phyloP scores from a whole-genome alignment of 2,329 filamentous ascomycete species.

The Phialemoniopsis sp. region DNA sequence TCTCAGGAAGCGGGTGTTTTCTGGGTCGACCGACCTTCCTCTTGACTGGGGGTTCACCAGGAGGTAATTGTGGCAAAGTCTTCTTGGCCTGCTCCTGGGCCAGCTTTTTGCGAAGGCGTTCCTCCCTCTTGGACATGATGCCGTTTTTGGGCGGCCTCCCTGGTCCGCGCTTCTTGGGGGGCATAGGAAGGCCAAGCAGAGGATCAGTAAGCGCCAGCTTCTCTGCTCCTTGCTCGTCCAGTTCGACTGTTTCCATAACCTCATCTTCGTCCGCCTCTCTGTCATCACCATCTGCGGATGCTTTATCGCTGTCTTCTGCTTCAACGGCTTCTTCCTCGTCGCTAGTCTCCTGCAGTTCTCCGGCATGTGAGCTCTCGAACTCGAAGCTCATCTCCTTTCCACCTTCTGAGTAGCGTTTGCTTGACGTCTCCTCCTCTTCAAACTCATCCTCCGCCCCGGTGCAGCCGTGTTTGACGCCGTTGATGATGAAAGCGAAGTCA shows the following conservation, averaged over 20 bases:
- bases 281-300: slow-evolving; percentile 17
- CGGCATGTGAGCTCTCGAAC: slow-evolving; percentile 61
- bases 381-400: slow-evolving; percentile 72
- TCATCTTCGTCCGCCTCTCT: slow-evolving; percentile 20
- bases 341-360: slow-evolving; percentile 52
- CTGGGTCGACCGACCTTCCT: slow-evolving; percentile 62
- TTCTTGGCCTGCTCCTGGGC: slow-evolving; percentile 48
- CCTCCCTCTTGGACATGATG: slow-evolving; percentile 76
- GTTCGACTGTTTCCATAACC: slow-evolving; percentile 24
- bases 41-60: slow-evolving; percentile 50
- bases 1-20: slow-evolving; percentile 58
- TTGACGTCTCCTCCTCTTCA: slow-evolving; percentile 42
- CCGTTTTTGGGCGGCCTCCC: slow-evolving; percentile 81
- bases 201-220: slow-evolving; percentile 2
- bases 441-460: slow-evolving; percentile 53
- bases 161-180: slow-evolving; percentile 68
- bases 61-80: slow-evolving; percentile 39
- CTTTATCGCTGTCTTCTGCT: slow-evolving; percentile 17
- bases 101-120: slow-evolving; percentile 59
- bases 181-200: slow-evolving; percentile 28
- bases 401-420: slow-evolving; percentile 46
- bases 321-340: slow-evolving; percentile 32
- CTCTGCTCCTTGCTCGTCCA: slow-evolving; percentile 15
- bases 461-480: slow-evolving; percentile 52
- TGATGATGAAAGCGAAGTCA: slow-evolving; percentile 64